phyloP scores from a whole-genome alignment of 768 basidiomycete genomes.

The Cystofilobasidium capitatum region DNA sequence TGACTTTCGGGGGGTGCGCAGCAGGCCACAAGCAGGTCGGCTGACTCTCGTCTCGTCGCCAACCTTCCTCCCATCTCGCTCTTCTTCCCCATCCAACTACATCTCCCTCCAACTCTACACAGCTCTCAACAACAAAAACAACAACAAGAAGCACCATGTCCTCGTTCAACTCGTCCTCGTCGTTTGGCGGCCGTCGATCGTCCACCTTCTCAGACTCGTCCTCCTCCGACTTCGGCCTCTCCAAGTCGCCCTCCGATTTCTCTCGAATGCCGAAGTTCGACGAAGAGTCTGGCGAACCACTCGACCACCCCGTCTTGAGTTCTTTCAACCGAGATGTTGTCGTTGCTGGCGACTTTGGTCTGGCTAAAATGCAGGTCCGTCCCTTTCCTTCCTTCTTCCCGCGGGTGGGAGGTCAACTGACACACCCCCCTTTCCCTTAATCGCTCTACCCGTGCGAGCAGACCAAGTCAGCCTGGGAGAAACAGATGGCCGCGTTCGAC shows the following conservation, averaged over 20 bases:
- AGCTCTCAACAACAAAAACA: too few species aligned
- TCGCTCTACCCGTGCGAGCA: neutral
- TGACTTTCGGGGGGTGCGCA: too few species aligned
- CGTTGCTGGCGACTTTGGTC: constrained; percentile 1
- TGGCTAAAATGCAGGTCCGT: constrained; percentile 4
- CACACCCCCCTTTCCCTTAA: neutral
- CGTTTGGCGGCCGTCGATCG: constrained; percentile 1
- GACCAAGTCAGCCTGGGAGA: constrained; percentile 9
- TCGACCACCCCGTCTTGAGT: neutral
- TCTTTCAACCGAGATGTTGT: constrained; percentile 2
- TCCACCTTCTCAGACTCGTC: too few species aligned
- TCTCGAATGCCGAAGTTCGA: neutral
- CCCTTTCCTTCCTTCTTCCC: neutral
- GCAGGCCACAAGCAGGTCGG: too few species aligned
- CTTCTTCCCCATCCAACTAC: too few species aligned
- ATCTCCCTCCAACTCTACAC: too few species aligned
- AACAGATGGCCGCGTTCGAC: constrained; percentile 14
- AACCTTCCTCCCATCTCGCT: too few species aligned
- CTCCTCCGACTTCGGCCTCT: neutral
- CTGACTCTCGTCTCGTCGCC: too few species aligned
- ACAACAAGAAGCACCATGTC: too few species aligned
- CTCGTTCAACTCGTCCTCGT: neutral
- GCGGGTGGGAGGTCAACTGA: neutral
- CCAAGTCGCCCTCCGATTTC: neutral
- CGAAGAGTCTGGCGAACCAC: neutral